Percentiles rank a stretch among this genome's conserved stretches.
These are phyloP conservation scores for Aspergillus sp. DNA, from an alignment of 2,329 filamentous ascomycete genomes.

Conservation along the genomic window DNA sequence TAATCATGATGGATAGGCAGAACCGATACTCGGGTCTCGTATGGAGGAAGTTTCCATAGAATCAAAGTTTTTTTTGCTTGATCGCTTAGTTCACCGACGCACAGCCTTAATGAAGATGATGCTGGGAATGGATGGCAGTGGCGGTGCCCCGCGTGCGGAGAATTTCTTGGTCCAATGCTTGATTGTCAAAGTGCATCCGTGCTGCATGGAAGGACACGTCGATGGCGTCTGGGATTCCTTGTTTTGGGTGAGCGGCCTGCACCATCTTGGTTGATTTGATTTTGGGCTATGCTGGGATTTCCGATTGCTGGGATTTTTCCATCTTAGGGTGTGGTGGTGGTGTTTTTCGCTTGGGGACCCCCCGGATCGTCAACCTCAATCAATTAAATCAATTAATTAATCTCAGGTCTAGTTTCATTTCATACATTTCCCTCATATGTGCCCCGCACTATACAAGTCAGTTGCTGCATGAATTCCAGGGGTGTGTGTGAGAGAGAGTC, in stretches of 20 bases:
- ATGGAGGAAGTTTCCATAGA: too few species aligned
- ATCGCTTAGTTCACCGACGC: not conserved
- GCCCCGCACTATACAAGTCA: too few species aligned
- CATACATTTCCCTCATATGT: too few species aligned
- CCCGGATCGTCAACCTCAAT: too few species aligned
- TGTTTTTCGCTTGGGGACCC: too few species aligned
- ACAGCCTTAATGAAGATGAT: not conserved
- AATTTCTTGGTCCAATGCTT: slow-evolving; percentile 6
- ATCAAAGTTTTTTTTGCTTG: too few species aligned
- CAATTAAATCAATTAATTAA: too few species aligned
- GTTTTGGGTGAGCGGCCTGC: not conserved
- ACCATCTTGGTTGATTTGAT: not conserved
- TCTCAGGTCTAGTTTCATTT: too few species aligned
- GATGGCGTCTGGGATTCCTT: not conserved
- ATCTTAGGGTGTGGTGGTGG: too few species aligned
- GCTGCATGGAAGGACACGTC: slow-evolving; percentile 2
- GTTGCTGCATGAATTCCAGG: too few species aligned
- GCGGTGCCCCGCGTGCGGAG: slow-evolving; percentile 5
- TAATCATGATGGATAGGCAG: not conserved
- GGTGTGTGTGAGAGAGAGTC: too few species aligned
- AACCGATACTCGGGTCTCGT: too few species aligned
- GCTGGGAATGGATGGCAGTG: not conserved
- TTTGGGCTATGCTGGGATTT: not conserved
- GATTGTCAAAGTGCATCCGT: not conserved
- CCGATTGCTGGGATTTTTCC: not conserved